phyloP scores from a whole-genome alignment of 352 stramenopile genomes.

The Phytophthora brassicae region DNA sequence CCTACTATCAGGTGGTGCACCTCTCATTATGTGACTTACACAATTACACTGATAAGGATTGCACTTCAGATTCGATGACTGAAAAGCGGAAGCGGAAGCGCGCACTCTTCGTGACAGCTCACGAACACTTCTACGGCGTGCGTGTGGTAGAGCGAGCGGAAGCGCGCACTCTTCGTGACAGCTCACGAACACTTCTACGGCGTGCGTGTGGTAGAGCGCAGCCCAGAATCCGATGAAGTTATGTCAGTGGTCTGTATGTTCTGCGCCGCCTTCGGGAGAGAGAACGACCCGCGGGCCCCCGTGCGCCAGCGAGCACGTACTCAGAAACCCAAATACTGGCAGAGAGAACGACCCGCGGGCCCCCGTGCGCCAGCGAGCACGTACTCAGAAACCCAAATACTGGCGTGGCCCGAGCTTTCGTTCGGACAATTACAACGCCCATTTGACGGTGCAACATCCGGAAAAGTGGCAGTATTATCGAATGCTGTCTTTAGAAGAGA shows the following conservation, averaged over 20 bases:
- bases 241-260: slow-evolving; percentile 28
- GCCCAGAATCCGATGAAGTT: not conserved
- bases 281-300: slow-evolving; percentile 9
- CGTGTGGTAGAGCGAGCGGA: slow-evolving; percentile 24
- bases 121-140: slow-evolving; percentile 31
- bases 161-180: slow-evolving; percentile 27
- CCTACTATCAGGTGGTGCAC: too few relatives aligned
- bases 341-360: slow-evolving; percentile 16
- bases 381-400: slow-evolving; percentile 25
- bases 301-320: slow-evolving; percentile 15
- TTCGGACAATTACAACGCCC: slow-evolving; percentile 33
- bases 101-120: slow-evolving; percentile 24
- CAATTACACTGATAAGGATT: too few relatives aligned
- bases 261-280: slow-evolving; percentile 29
- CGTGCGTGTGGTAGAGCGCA: slow-evolving; percentile 22
- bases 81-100: too few relatives aligned
- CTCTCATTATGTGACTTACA: too few relatives aligned
- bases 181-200: slow-evolving; percentile 29
- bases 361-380: slow-evolving; percentile 6
- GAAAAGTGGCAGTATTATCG: slow-evolving; percentile 22
- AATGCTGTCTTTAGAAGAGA: slow-evolving; percentile 4
- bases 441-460: slow-evolving; percentile 20
- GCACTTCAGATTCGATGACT: too few relatives aligned
- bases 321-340: slow-evolving; percentile 26
- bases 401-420: slow-evolving; percentile 27